Evolutionary conservation across 495 filamentous ascomycete species (phyloP).

Genomic region (Aspergillus asperescens): DNA sequence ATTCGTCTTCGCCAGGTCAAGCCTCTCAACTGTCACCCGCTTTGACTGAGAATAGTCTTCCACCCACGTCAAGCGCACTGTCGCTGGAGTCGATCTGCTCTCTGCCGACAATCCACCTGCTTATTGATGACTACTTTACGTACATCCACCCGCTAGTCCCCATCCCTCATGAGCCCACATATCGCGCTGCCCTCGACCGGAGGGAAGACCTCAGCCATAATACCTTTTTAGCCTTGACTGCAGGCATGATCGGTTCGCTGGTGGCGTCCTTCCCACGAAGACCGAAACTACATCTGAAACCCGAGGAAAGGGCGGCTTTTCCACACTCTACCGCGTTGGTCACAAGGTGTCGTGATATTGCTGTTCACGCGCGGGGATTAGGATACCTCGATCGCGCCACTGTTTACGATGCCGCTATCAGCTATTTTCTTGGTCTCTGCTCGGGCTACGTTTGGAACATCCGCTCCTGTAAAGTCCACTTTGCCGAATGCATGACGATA

Average conservation of each 20-base stretch:
- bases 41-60: constrained; percentile 7
- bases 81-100: constrained; percentile 74
- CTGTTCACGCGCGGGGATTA: constrained; percentile 63
- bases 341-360: constrained; percentile 66
- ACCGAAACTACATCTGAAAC: constrained; percentile 63
- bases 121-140: constrained; percentile 85
- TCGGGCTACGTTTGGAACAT: constrained; percentile 64
- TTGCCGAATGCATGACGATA: constrained; percentile 69
- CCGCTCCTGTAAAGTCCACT: constrained; percentile 61
- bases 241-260: constrained; percentile 72
- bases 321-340: constrained; percentile 68
- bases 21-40: constrained; percentile 22
- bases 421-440: constrained; percentile 73
- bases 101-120: constrained; percentile 54
- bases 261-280: constrained; percentile 80
- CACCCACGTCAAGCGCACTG: constrained; percentile 26
- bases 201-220: constrained; percentile 65
- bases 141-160: constrained; percentile 85
- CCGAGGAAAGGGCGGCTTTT: constrained; percentile 44
- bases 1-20: constrained; percentile 27
- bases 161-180: constrained; percentile 81
- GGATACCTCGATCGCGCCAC: constrained; percentile 63
- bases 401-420: constrained; percentile 78
- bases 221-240: constrained; percentile 69
- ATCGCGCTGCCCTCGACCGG: constrained; percentile 62